phyloP scores from a whole-genome alignment of 2,329 filamentous ascomycete genomes.

The Lachnellula occidentalis region DNA sequence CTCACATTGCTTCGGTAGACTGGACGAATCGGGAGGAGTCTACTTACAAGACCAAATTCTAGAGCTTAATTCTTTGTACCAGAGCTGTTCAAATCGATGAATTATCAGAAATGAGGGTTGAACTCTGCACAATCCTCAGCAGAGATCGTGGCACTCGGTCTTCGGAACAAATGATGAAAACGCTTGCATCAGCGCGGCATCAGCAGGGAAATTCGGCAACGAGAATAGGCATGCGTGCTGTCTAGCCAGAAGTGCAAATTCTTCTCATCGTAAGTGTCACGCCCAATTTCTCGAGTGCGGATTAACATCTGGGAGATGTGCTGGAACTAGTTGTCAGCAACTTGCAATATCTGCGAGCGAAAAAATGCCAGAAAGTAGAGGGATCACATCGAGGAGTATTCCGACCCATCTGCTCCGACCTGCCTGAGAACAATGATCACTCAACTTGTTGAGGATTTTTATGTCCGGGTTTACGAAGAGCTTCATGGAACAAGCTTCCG shows the following conservation, averaged over 20 bases:
- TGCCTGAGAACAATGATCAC: constrained; percentile 34
- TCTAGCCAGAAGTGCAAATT: constrained; percentile 42
- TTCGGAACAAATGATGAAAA: constrained; percentile 44
- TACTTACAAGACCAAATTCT: constrained; percentile 36
- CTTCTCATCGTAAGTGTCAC: constrained; percentile 41
- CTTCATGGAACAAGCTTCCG: constrained; percentile 55
- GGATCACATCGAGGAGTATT: constrained; percentile 45
- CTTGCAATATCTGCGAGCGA: constrained; percentile 46
- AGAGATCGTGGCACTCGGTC: constrained; percentile 42
- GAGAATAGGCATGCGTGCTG: constrained; percentile 41
- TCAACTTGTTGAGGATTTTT: constrained; percentile 38
- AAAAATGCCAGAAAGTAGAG: constrained; percentile 43
- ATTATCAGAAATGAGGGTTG: constrained; percentile 37
- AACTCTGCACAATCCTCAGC: constrained; percentile 40
- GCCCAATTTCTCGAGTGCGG: background rate
- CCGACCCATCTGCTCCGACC: constrained; percentile 41
- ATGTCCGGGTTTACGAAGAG: constrained; percentile 58
- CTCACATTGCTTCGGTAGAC: constrained; percentile 50
- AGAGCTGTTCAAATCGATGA: constrained; percentile 33
- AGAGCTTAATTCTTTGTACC: constrained; percentile 47
- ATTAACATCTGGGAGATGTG: constrained; percentile 36
- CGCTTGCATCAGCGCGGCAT: constrained; percentile 36
- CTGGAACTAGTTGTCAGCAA: constrained; percentile 48
- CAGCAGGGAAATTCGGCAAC: constrained; percentile 36
- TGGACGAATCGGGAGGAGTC: constrained; percentile 40